Conservation (phyloP, 768 basidiomycete species). For the Tylopilus cervinicoccineus region DNA sequence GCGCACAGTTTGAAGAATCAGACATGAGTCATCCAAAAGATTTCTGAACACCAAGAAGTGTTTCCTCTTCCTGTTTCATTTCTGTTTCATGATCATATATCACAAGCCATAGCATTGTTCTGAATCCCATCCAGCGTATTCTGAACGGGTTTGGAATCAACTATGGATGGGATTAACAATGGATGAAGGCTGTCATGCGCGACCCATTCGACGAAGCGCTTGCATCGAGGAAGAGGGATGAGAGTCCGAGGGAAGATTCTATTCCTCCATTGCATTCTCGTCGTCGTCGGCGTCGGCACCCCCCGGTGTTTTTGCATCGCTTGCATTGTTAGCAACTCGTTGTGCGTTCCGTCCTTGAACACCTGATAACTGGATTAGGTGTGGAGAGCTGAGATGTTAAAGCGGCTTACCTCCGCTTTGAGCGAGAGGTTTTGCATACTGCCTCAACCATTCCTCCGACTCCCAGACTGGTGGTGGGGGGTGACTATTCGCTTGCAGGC, state of each 20-base stretch:
- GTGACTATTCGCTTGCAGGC: constrained; percentile 1
- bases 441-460: constrained; percentile 88
- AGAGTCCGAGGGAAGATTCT: constrained; percentile 10
- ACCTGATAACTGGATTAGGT: constrained; percentile 32
- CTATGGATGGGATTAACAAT: not conserved
- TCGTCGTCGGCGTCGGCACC: constrained; percentile 30
- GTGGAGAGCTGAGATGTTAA: not conserved
- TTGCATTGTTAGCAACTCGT: constrained; percentile 17
- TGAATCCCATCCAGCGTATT: not conserved
- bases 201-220: not conserved
- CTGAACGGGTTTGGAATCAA: not conserved
- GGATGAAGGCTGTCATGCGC: not conserved
- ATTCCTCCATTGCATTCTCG: constrained; percentile 68
- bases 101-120: constrained; percentile 3
- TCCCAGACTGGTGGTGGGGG: constrained; percentile 72
- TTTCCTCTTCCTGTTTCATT: not conserved
- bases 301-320: constrained; percentile 25
- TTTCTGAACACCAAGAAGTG: constrained; percentile 29
- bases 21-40: constrained; percentile 46
- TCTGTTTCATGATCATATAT: constrained; percentile 1
- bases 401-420: constrained; percentile 61
- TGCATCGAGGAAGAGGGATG: not conserved
- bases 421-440: constrained; percentile 74
- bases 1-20: constrained; percentile 67
- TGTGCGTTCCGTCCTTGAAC: constrained; percentile 49